A percentile compares a stretch with the other conserved stretches of the same genome.
phyloP scores from a whole-genome alignment of 768 basidiomycete species.

The Pleurotus ostreatus region DNA sequence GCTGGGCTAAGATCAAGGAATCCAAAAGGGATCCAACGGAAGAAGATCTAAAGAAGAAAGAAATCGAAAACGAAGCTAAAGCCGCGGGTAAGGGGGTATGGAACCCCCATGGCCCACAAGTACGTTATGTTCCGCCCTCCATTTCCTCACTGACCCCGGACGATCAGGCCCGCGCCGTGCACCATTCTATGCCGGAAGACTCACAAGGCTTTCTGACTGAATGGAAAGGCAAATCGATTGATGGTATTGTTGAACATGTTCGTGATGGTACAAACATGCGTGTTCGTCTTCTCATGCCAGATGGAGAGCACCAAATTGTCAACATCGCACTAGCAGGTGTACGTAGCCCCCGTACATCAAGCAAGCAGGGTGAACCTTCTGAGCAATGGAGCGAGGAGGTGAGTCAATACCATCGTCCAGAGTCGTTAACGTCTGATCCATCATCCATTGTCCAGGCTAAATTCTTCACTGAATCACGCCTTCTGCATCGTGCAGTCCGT shows the following conservation, averaged over 20 bases:
- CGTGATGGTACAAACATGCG: slow-evolving; percentile 90
- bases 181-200: slow-evolving; percentile 87
- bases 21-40: slow-evolving; percentile 78
- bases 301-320: slow-evolving; percentile 85
- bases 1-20: slow-evolving; percentile 95
- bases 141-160: background rate
- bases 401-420: slow-evolving; percentile 17
- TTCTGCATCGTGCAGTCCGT: slow-evolving; percentile 75
- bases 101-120: slow-evolving; percentile 79
- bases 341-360: slow-evolving; percentile 65
- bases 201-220: slow-evolving; percentile 85
- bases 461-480: slow-evolving; percentile 88
- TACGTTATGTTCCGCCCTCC: slow-evolving; percentile 18
- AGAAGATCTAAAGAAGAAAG: slow-evolving; percentile 67
- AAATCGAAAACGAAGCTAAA: slow-evolving; percentile 75
- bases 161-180: slow-evolving; percentile 62
- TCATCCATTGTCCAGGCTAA: slow-evolving; percentile 56
- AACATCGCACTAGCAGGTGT: slow-evolving; percentile 85
- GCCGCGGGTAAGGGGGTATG: slow-evolving; percentile 76
- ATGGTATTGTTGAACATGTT: slow-evolving; percentile 95
- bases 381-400: slow-evolving; percentile 92
- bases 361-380: slow-evolving; percentile 70
- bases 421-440: slow-evolving; percentile 12
- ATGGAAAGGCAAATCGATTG: slow-evolving; percentile 88
- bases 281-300: slow-evolving; percentile 82